phyloP scores from a whole-genome alignment of 169 alveolate genomes.

The Eimeria brunetti region DNA sequence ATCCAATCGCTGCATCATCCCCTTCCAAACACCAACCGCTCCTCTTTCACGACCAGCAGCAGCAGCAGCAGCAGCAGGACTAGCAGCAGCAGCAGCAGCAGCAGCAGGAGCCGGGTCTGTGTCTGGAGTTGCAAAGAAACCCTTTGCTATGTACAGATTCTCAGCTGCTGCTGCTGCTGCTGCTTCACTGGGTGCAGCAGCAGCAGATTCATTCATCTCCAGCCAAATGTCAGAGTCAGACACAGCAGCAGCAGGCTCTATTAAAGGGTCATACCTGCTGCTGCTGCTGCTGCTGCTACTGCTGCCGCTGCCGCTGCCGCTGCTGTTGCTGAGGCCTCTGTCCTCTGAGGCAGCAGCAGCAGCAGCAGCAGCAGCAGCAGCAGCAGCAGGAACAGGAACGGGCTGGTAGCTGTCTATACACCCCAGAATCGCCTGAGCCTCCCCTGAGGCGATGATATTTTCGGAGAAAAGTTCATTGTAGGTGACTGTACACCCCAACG shows the following conservation, averaged over 20 bases:
- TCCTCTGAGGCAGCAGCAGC: neutral
- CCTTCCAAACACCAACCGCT: conserved; percentile 9
- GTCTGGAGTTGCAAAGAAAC: neutral
- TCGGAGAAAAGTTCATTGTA: conserved; percentile 31
- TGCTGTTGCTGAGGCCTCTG: neutral
- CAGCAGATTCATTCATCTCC: neutral
- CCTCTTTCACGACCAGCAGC: neutral
- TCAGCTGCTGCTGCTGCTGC: neutral
- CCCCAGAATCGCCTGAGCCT: neutral
- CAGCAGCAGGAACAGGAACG: neutral
- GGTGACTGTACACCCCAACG: conserved; percentile 2
- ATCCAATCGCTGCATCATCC: neutral
- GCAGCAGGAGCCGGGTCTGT: neutral
- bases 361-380: neutral
- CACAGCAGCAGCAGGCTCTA: neutral
- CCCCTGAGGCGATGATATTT: neutral
- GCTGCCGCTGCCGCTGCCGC: neutral
- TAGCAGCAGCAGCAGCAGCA: neutral
- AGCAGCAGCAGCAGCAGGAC: too few relatives aligned
- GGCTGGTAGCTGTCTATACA: conserved; percentile 1
- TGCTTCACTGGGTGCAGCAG: neutral
- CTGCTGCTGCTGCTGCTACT: conserved; percentile 1
- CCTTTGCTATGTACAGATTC: neutral
- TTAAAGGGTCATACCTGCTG: neutral
- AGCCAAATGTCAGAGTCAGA: conserved; percentile 34